phyloP scores from a whole-genome alignment of 1,284 basidiomycete species.

The Ustilago tritici region DNA sequence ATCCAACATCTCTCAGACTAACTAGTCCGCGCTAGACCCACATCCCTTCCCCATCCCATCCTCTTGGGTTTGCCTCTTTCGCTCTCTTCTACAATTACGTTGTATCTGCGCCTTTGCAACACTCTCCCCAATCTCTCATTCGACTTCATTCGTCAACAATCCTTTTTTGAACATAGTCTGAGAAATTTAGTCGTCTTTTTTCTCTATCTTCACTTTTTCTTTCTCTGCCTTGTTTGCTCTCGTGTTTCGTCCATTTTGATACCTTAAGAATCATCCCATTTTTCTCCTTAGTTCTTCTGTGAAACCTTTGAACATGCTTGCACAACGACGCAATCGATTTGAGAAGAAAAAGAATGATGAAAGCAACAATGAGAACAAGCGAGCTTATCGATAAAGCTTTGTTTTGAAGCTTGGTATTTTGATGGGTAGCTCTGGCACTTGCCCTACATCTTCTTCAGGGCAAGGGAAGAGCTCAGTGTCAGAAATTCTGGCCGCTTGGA shows the following conservation, averaged over 20 bases:
- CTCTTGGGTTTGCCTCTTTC: neutral
- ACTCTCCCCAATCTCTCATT: neutral
- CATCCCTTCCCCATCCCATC: neutral
- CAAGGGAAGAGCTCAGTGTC: no score
- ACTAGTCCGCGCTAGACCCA: slow-evolving; percentile 26
- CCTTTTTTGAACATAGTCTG: slow-evolving; percentile 8
- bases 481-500: neutral
- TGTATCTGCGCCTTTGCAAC: neutral
- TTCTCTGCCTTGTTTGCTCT: neutral
- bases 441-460: neutral
- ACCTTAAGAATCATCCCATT: neutral
- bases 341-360: no score
- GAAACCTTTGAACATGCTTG: neutral
- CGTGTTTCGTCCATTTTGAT: slow-evolving; percentile 2
- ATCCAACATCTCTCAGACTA: no score
- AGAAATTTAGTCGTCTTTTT: slow-evolving; percentile 10
- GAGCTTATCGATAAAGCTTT: neutral
- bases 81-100: neutral
- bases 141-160: slow-evolving; percentile 1
- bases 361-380: neutral
- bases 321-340: neutral
- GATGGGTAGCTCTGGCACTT: neutral
- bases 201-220: neutral
- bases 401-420: neutral
- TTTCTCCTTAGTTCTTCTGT: neutral